These are phyloP conservation scores for Apiotrichum montevideense DNA, from an alignment of 1,284 basidiomycete genomes.

Conservation along the genomic window DNA sequence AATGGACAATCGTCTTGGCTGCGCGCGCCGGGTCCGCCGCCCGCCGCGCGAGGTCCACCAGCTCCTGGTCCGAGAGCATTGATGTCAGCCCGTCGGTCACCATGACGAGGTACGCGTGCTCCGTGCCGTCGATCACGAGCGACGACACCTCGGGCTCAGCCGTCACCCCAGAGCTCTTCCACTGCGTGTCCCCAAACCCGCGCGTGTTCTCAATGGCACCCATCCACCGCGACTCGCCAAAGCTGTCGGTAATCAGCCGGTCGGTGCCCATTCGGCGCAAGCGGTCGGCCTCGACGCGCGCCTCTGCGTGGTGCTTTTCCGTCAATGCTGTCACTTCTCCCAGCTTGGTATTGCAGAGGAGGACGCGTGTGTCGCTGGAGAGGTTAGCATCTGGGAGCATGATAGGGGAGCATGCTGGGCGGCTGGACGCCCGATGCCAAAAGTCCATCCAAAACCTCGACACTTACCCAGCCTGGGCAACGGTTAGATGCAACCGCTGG, in stretches of 20 bases:
- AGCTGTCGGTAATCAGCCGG: constrained; percentile 85
- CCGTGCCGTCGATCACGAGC: constrained; percentile 64
- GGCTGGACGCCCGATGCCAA: no score
- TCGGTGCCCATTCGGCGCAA: constrained; percentile 76
- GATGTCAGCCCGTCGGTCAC: constrained; percentile 89
- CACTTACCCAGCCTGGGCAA: constrained; percentile 84
- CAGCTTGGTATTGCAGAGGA: constrained; percentile 68
- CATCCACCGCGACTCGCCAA: constrained; percentile 95
- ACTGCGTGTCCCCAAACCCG: constrained; percentile 83
- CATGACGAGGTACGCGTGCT: constrained; percentile 73
- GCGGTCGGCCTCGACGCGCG: constrained; percentile 73
- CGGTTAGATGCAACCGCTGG: constrained; percentile 63
- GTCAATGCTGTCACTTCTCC: constrained; percentile 74
- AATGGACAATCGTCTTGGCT: constrained; percentile 73
- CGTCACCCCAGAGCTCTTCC: constrained; percentile 85
- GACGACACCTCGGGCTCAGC: constrained; percentile 88
- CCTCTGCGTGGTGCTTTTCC: constrained; percentile 87
- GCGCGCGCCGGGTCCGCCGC: constrained; percentile 69
- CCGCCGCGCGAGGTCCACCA: constrained; percentile 78
- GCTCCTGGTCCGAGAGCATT: constrained; percentile 85
- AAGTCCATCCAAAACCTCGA: no score
- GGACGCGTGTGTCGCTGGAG: constrained; percentile 75
- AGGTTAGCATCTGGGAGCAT: neutral
- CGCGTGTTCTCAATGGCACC: constrained; percentile 90
- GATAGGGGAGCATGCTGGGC: no score